Conservation (phyloP, 257 asterid genomes). For the Apocynum venetum region DNA sequence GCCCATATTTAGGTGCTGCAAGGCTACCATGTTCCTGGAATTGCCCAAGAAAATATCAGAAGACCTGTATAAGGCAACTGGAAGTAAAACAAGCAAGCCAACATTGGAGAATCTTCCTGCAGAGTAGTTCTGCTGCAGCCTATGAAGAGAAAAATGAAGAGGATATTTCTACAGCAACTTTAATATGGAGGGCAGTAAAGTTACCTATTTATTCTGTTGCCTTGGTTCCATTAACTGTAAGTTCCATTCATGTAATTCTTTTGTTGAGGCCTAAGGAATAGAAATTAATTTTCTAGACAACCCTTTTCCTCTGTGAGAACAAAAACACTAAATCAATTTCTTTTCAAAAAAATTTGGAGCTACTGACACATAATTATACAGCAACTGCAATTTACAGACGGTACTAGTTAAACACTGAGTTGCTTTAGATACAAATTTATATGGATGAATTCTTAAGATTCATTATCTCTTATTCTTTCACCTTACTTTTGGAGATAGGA, state of each 20-base stretch:
- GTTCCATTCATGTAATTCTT: conserved; percentile 16
- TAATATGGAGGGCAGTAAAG: conserved; percentile 85
- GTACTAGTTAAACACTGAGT: background rate
- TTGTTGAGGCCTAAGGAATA: background rate
- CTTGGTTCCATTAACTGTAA: conserved; percentile 68
- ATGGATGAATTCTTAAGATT: background rate
- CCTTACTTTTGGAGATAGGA: background rate
- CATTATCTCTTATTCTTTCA: background rate
- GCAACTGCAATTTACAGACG: background rate
- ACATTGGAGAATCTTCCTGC: conserved; percentile 22
- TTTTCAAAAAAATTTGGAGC: background rate
- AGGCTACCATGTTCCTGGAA: conserved; percentile 27
- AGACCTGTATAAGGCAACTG: conserved; percentile 16
- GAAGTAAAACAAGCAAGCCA: conserved; percentile 12
- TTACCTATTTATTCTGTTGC: conserved; percentile 70
- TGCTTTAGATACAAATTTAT: background rate
- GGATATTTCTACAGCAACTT: conserved; percentile 50
- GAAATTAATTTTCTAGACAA: background rate
- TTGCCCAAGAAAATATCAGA: conserved; percentile 15
- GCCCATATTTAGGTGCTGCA: conserved; percentile 23
- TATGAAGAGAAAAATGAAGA: conserved; percentile 33
- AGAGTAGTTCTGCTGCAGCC: conserved; percentile 23
- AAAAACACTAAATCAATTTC: background rate
- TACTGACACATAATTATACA: background rate
- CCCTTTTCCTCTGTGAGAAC: background rate